phyloP scores from a whole-genome alignment of 2,329 filamentous ascomycete species.

The Colletotrichum sidae region DNA sequence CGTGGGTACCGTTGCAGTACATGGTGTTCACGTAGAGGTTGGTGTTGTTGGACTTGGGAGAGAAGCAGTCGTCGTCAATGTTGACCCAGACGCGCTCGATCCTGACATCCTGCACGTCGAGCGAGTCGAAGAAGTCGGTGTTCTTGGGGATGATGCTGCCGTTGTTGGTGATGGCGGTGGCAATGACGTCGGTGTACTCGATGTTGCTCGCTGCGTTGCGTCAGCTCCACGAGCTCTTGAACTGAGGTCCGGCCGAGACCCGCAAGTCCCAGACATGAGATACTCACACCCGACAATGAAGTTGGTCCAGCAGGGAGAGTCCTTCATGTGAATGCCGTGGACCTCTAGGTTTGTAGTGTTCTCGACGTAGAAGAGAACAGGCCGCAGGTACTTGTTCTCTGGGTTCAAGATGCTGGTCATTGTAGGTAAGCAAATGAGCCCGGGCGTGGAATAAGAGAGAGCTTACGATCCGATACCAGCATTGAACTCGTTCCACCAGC shows the following conservation, averaged over 20 bases:
- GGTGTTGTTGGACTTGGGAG: conserved; percentile 69
- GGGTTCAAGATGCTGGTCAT: conserved; percentile 55
- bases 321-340: conserved; percentile 69
- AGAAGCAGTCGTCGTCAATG: conserved; percentile 71
- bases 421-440: not conserved
- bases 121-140: conserved; percentile 72
- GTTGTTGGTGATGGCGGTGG: conserved; percentile 63
- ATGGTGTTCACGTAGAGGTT: conserved; percentile 69
- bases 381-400: conserved; percentile 67
- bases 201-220: conserved; percentile 55
- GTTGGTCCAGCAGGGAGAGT: conserved; percentile 74
- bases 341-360: conserved; percentile 70
- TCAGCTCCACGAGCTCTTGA: not conserved
- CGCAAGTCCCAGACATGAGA: not conserved
- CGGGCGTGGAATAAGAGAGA: not conserved
- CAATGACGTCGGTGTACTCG: conserved; percentile 64
- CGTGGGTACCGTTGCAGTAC: conserved; percentile 64
- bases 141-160: conserved; percentile 64
- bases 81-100: conserved; percentile 64
- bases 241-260: not conserved
- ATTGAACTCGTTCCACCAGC: conserved; percentile 57
- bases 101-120: conserved; percentile 65
- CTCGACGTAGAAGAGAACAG: conserved; percentile 71
- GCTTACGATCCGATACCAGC: conserved; percentile 41
- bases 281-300: conserved; percentile 65